Conservation (phyloP, 2,329 filamentous ascomycete genomes). For the Cercospora zeina region DNA sequence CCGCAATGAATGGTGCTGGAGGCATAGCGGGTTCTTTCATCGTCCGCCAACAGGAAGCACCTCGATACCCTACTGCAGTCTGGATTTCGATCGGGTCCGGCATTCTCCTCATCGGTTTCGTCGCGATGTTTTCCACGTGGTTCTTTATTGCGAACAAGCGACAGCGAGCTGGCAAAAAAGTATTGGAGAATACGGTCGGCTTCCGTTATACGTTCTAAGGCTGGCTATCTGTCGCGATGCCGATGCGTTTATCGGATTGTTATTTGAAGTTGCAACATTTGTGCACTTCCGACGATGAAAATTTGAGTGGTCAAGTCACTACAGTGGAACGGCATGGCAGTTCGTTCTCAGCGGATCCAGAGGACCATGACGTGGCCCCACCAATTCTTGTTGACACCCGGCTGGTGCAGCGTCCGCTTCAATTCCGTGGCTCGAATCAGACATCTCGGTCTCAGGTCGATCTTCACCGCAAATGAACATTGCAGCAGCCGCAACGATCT, state of each 20-base stretch:
- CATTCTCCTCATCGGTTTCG: slow-evolving; percentile 35
- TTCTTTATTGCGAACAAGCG: slow-evolving; percentile 36
- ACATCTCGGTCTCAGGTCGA: not conserved
- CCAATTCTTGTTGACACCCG: not conserved
- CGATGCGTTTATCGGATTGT: not conserved
- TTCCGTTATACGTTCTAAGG: slow-evolving; percentile 49
- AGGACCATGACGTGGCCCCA: not conserved
- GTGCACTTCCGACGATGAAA: too few species aligned
- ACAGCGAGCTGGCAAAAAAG: slow-evolving; percentile 32
- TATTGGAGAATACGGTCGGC: slow-evolving; percentile 41
- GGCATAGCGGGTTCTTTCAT: slow-evolving; percentile 68
- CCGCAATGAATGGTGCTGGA: slow-evolving; percentile 61
- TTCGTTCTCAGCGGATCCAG: not conserved
- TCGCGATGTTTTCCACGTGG: slow-evolving; percentile 33
- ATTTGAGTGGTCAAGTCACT: not conserved
- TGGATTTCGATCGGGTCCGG: slow-evolving; percentile 63
- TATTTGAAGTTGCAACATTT: too few species aligned
- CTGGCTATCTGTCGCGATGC: slow-evolving; percentile 10
- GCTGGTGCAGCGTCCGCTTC: not conserved
- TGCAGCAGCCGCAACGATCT: slow-evolving; percentile 71
- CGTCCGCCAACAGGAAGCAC: slow-evolving; percentile 61
- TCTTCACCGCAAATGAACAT: slow-evolving; percentile 58
- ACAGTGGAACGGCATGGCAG: not conserved
- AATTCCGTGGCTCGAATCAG: slow-evolving; percentile 1
- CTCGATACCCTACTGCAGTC: slow-evolving; percentile 63